Conservation (phyloP, 2,329 filamentous ascomycete species). For the Colletotrichum neosansevieriae region DNA sequence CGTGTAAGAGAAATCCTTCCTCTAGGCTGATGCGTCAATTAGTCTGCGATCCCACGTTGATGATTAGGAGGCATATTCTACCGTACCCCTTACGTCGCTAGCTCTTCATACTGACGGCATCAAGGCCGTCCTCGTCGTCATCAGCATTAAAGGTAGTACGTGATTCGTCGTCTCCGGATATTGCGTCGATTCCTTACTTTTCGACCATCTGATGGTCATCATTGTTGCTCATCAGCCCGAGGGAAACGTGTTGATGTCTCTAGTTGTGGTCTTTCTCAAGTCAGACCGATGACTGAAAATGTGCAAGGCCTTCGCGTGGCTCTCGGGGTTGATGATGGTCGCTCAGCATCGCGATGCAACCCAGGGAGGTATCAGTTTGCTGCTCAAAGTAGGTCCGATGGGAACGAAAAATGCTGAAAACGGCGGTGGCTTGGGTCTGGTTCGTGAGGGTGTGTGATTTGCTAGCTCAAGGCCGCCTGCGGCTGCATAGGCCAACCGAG, state of each 20-base stretch:
- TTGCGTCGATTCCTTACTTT: background rate
- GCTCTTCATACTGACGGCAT: background rate
- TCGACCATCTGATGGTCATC: no score
- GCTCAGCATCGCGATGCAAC: background rate
- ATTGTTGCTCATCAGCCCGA: background rate
- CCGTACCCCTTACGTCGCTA: slow-evolving; percentile 25
- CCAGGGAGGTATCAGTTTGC: background rate
- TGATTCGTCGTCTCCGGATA: background rate
- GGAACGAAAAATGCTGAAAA: slow-evolving; percentile 1
- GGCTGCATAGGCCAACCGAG: background rate
- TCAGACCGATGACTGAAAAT: background rate
- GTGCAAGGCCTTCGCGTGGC: slow-evolving; percentile 9
- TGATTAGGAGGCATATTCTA: background rate
- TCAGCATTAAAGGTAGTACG: background rate
- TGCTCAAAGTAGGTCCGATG: background rate
- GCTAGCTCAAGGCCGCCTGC: background rate
- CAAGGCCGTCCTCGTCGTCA: background rate
- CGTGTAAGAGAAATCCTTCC: background rate
- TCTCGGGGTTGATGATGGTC: background rate
- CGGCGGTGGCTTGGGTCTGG: slow-evolving; percentile 6
- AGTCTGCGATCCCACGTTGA: slow-evolving; percentile 10
- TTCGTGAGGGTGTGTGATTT: slow-evolving; percentile 7
- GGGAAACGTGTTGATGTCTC: slow-evolving; percentile 15
- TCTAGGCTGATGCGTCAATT: background rate
- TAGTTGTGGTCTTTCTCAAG: background rate